These are phyloP conservation scores for Vicia villosa DNA, from an alignment of 306 rosid species.

Conservation along the genomic window DNA sequence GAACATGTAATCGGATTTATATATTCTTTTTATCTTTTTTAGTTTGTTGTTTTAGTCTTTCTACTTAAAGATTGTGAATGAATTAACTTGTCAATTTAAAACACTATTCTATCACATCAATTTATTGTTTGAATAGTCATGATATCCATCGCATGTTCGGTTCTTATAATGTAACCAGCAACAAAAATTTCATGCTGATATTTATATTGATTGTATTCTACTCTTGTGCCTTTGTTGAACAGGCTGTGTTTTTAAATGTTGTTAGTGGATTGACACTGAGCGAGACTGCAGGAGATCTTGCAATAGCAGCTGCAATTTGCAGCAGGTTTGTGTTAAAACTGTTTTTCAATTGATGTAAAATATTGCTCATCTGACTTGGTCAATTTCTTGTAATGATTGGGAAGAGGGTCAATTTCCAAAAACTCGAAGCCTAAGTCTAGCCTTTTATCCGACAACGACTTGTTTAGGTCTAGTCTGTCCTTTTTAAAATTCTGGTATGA, in stretches of 20 bases:
- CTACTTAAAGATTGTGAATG: neutral
- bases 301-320: constrained; percentile 93
- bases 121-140: neutral
- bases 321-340: constrained; percentile 66
- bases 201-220: constrained; percentile 5
- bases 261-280: constrained; percentile 71
- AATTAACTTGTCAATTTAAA: neutral
- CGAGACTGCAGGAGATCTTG: constrained; percentile 97
- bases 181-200: neutral
- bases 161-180: neutral
- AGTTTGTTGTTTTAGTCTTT: constrained; percentile 15
- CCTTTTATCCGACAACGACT: too few species aligned
- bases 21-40: constrained; percentile 18
- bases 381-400: neutral
- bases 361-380: constrained; percentile 10
- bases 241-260: constrained; percentile 84
- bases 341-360: neutral
- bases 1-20: constrained; percentile 65
- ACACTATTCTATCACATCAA: neutral
- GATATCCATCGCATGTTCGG: neutral
- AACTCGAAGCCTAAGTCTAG: too few species aligned
- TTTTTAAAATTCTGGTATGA: neutral
- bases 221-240: constrained; percentile 28
- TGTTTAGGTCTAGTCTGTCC: neutral
- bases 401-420: neutral